Base-by-base conservation (phyloP, 192 early-diverging fungal species). In the Dispira parvispora region DNA sequence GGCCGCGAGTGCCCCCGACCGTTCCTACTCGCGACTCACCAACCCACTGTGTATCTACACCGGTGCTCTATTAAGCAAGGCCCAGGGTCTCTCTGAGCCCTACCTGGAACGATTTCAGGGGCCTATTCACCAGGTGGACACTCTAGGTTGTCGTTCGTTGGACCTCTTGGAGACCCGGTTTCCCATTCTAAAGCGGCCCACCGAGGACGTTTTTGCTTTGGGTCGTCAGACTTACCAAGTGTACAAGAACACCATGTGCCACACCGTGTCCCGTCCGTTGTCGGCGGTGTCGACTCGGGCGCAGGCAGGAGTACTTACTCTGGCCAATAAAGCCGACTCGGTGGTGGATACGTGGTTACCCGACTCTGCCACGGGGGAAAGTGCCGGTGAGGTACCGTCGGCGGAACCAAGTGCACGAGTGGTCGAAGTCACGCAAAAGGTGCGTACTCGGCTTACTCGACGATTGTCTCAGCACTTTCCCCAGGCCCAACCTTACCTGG, bases 121-220 rank as follows among this genome's bases (percentile, higher is more conserved):
- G 38, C 82, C 82, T 43, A 69, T 86, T 32, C 62, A 68, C 57
- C 73, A 68, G 10, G 77, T 78, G 6, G 85, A 89, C 62, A 67
- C 75, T 21, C 66, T 84, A 44, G 85, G 82, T 43, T 76, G 73
- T n/a, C 73, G 78, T 50, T 83, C 84, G 5, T 73, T 89, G 20
- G 83, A 84, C 53, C 43, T 77, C 23, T 46, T 88, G 23, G 85
- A 85, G 60, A 61, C 67, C 3, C 72, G 63, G 43, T 83, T 82
- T 65, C 82, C 84, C 8, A 75, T 82, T 52, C 73, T 85, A 43
- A 75, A 64, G 25, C 70, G 78, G 65, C 81, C 81, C 63, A 85
- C 84, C 0, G 66, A 67, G 21, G 81, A 83, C 61, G 73, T 88
- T 52, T 65, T 88, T 23, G 68, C 69, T 32, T 68, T 72, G 10